A percentile compares a stretch with the other conserved stretches of the same genome.
These are phyloP conservation scores for Euphorbia corollata DNA, from an alignment of 441 rosid genomes.

Conservation along the genomic window DNA sequence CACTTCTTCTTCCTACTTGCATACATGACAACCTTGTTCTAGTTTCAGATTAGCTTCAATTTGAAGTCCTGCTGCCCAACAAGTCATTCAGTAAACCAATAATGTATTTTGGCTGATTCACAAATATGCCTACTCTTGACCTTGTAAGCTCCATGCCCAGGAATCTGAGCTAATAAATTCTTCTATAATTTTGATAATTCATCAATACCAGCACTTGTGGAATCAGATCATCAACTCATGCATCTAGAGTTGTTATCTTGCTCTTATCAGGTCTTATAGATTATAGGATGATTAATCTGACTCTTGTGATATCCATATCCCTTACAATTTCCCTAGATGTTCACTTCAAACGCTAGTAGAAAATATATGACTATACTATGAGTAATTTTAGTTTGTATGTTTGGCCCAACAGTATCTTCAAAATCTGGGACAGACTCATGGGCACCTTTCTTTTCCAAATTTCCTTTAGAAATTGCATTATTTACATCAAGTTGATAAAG, in stretches of 20 bases:
- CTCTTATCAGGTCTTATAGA: background rate
- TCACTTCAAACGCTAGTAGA: background rate
- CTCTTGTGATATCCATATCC: background rate
- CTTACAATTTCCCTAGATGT: background rate
- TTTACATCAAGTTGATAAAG: background rate
- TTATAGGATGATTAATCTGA: background rate
- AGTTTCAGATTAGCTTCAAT: background rate
- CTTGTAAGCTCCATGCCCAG: background rate
- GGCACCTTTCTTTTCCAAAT: background rate
- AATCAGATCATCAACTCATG: slow-evolving; percentile 1
- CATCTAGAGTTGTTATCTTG: background rate
- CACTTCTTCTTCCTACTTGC: too few species aligned
- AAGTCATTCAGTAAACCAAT: background rate
- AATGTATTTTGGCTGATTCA: background rate
- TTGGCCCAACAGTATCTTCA: background rate
- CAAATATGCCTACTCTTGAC: background rate
- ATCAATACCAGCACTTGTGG: background rate
- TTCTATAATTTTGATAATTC: background rate
- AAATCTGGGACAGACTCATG: background rate
- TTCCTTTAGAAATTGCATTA: background rate
- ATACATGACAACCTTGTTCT: too few species aligned
- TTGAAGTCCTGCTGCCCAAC: background rate
- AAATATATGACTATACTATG: background rate
- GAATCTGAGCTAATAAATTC: background rate
- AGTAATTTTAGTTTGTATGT: background rate